Conservation (phyloP, 495 filamentous ascomycete species). For the Articulospora tetracladia region DNA sequence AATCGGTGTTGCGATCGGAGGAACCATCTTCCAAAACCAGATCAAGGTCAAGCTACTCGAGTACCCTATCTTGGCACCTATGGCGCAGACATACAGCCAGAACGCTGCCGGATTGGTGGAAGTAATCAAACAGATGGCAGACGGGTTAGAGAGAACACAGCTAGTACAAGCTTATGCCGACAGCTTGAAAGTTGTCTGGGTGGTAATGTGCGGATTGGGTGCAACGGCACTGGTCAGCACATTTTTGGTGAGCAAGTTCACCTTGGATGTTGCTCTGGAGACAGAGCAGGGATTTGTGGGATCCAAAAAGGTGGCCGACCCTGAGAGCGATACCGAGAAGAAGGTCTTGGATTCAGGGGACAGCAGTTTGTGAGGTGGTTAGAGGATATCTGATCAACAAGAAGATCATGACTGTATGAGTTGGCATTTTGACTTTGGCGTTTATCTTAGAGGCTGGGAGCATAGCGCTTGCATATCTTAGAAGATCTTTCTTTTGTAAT, state of each 20-base stretch:
- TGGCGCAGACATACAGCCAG: slow-evolving; percentile 43
- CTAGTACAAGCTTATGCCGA: slow-evolving; percentile 53
- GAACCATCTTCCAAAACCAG: slow-evolving; percentile 55
- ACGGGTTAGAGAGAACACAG: slow-evolving; percentile 32
- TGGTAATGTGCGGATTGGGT: slow-evolving; percentile 33
- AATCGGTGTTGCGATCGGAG: slow-evolving; percentile 47
- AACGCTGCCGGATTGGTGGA: slow-evolving; percentile 57
- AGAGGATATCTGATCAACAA: too few relatives aligned
- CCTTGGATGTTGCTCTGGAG: slow-evolving; percentile 5
- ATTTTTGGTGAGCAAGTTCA: slow-evolving; percentile 12
- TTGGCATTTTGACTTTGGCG: background rate
- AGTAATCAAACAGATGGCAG: slow-evolving; percentile 50
- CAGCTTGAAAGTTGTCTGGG: slow-evolving; percentile 54
- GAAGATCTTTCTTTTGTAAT: background rate
- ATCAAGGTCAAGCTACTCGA: slow-evolving; percentile 40
- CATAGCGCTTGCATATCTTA: background rate
- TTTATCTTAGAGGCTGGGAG: background rate
- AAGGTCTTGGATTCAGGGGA: too few relatives aligned
- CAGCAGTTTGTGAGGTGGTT: too few relatives aligned
- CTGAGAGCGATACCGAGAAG: slow-evolving; percentile 25
- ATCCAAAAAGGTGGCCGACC: slow-evolving; percentile 1
- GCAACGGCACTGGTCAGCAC: slow-evolving; percentile 2
- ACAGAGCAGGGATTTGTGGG: slow-evolving; percentile 10
- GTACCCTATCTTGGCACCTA: slow-evolving; percentile 36
- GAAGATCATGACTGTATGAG: background rate